Base-by-base conservation (phyloP, 371 early-diverging fungal species). In the Apophysomyces elegans region DNA sequence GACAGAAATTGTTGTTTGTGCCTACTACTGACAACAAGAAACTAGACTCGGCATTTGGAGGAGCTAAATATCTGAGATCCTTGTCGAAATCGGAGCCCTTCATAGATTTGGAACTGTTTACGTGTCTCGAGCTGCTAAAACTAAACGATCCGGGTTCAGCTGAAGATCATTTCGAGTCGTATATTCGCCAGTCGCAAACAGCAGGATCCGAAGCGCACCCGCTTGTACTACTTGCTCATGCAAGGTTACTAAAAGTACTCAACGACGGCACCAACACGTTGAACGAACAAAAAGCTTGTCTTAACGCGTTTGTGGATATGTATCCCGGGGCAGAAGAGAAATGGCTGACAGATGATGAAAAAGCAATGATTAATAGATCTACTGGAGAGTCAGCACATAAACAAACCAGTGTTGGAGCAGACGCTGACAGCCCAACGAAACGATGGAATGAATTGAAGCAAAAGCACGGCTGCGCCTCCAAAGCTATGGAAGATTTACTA, bases 401-500 rank as follows among this genome's bases (percentile, higher is more conserved):
- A 50, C 5, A 9, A 50, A 50, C 21, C 6, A 16, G 1, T 16
- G 9, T 21, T 7, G 18, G 5, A 21, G 21, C 21, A 18, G 21
- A 26, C 21, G n/a, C 0, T 16, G 54, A 50, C 7, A 26, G 21
- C 2, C 54, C 54, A 1, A 5, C 9, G 32, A 35, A 50, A 50
- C 54, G 54, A 21, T 50, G 54, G 54, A 50, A 50, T 16, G 1
- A 50, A 11, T 11, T 50, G 54, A 50, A 50, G 21, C 8, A 50
- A 50, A 50, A 50, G 21, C 21, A 50, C 32, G 21, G 21, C 5
- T 50, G 54, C 11, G 21, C 21, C 0, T 50, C 54, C 4, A 21
- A 50, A 21, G 54, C 54, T 7, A 50, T 50, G 54, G 54, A 50
- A 11, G 54, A 50, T 7, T 50, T 50, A 50, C 54, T 50, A n/a